Evolutionary conservation across 352 stramenopile genomes (phyloP).

Genomic region (Phytophthora idaei): DNA sequence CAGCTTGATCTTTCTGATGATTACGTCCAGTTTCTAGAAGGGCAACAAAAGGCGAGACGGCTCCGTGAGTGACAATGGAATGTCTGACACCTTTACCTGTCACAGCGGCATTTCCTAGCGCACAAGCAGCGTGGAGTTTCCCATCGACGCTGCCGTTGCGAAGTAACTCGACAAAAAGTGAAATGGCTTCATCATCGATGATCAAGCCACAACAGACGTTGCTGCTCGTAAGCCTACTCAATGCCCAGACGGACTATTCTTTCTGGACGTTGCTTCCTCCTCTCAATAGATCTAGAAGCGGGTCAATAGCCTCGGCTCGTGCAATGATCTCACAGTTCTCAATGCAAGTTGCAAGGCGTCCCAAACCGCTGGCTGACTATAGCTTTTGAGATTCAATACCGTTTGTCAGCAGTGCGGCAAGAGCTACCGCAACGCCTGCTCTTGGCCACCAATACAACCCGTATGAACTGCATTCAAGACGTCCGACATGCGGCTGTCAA

Average conservation of each 20-base stretch:
- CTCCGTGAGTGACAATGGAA: not conserved
- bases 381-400: not conserved
- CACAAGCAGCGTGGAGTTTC: not conserved
- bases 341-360: not conserved
- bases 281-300: not conserved
- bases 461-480: not conserved
- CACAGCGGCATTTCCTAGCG: not conserved
- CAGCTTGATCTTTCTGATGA: not conserved
- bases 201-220: not conserved
- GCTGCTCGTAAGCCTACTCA: not conserved
- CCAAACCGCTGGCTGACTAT: not conserved
- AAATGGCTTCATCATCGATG: not conserved
- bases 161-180: not conserved
- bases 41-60: not conserved
- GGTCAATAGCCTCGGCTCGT: not conserved
- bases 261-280: not conserved
- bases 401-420: not conserved
- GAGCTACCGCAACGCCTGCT: not conserved
- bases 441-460: not conserved
- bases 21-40: not conserved
- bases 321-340: not conserved
- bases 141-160: not conserved
- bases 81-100: not conserved
- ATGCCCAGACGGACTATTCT: not conserved
- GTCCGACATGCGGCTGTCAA: not conserved